Evolutionary conservation across 768 basidiomycete species (phyloP).

Genomic region (Lactarius evosmus): DNA sequence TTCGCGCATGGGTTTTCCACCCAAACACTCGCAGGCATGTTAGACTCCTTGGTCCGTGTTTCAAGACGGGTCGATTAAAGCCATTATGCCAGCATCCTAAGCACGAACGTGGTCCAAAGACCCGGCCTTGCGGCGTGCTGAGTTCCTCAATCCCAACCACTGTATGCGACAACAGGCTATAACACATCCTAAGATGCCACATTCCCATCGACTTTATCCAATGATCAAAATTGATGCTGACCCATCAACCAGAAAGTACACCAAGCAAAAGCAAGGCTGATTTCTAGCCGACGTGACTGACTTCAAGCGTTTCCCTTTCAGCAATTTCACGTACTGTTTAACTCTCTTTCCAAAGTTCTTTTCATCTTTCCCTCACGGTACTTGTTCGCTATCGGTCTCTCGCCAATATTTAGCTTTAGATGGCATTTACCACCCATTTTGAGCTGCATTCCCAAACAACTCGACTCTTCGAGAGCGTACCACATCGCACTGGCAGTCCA

Average conservation of each 20-base stretch:
- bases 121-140: slow-evolving; percentile 51
- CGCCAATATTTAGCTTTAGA: too few species aligned
- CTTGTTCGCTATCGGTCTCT: too few species aligned
- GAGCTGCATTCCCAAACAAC: too few species aligned
- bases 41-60: slow-evolving; percentile 87
- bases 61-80: slow-evolving; percentile 80
- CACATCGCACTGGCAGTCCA: slow-evolving; percentile 57
- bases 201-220: slow-evolving; percentile 57
- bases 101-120: slow-evolving; percentile 51
- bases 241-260: slow-evolving; percentile 54
- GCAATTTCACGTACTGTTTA: slow-evolving; percentile 79
- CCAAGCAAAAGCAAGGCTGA: slow-evolving; percentile 54
- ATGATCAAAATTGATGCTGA: slow-evolving; percentile 63
- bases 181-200: slow-evolving; percentile 65
- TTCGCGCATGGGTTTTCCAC: slow-evolving; percentile 65
- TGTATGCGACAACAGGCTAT: slow-evolving; percentile 58
- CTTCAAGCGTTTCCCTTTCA: slow-evolving; percentile 76
- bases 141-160: slow-evolving; percentile 64
- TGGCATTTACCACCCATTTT: too few species aligned
- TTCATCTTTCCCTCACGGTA: too few species aligned
- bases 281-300: slow-evolving; percentile 56
- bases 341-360: slow-evolving; percentile 79
- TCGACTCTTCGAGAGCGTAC: slow-evolving; percentile 75
- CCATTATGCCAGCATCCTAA: slow-evolving; percentile 76
- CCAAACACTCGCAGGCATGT: slow-evolving; percentile 79